Base-by-base conservation (phyloP, 352 stramenopile species). In the Phytopythium litorale region DNA sequence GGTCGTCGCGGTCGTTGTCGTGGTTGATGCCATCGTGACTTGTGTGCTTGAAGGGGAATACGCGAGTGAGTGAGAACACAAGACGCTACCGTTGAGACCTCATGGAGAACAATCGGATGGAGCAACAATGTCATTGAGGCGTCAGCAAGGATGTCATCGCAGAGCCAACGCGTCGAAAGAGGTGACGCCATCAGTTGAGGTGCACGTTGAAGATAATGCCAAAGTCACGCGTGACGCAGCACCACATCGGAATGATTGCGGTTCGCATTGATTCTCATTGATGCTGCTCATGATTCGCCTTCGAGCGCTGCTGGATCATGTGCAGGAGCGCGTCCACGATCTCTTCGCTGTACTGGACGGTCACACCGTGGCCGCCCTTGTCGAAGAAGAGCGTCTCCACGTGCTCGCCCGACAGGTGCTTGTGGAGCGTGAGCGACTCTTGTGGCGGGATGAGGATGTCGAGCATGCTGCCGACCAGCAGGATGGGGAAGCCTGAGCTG, bases 341-440 rank as follows among this genome's bases (percentile, higher is more conserved):
- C 58, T 84, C 75, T 33, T 84, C 75, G 12, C 73, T 59, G 46
- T 72, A 83, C 56, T 88, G 78, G 49, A 71, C 72, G 55, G 75
- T 75, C 25, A 79, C 67, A 12, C 74, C 76, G 52, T 88, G 76
- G 28, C 76, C 79, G 37, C 67, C 72, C 12, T 62, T 66, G 21
- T 78, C 72, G 58, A 78, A 83, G 66, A 84, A 73, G 19, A 84
- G 67, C 30, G 67, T 70, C 38, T 68, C 64, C 5, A 85, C 74
- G 56, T 85, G 73, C 4, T 79, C 62, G 11, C 71, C 69, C n/a
- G 52, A 57, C 19, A 88, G 65, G 45, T 67, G 59, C 9, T 80
- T 38, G 19, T 65, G 70, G 3, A 85, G 63, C 11, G 67, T 56
- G 37, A 73, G 64, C 3, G 76, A 79, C 56, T 88, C 74, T 8